Base-by-base conservation (phyloP, 2,329 filamentous ascomycete species). In the Sodiomyces alkalinus region DNA sequence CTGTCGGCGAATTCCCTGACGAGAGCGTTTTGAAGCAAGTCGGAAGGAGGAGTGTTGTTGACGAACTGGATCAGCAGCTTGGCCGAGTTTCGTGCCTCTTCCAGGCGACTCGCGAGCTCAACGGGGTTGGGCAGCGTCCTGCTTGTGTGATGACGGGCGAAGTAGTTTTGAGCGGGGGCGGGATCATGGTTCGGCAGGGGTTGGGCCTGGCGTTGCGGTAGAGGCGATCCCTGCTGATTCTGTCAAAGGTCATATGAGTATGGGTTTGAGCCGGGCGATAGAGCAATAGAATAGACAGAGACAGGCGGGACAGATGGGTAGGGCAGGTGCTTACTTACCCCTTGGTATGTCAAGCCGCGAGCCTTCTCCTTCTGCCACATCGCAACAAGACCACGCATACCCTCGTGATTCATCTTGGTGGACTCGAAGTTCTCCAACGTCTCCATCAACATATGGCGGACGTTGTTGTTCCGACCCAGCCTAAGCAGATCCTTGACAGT, bases 321-420 rank as follows among this genome's bases (percentile, higher is more conserved):
- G n/a, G n/a, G n/a, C n/a, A n/a, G n/a, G n/a, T n/a, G n/a, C n/a
- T n/a, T n/a, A n/a, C 62, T 43, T 54, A 69, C 61, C 19, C 62
- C 64, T 30, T 57, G 53, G 28, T 62, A n/a, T n/a, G n/a, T 66
- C 31, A 61, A 56, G 4, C 62, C 61, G 48, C 70, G 74, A 29
- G 71, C 69, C 59, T 90, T 87, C 53, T 93, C 82, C 51, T 80
- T 85, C 48, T 59, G 73, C 85, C 86, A 96, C 83, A 94, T 92
- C 31, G 75, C 65, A 17, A 83, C 63, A 21, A 94, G 45, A n/a
- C 60, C 53, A 17, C 58, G 59, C 25, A 94, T 54, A 20, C 81
- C 79, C 42, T 81, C 72, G 49, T 96, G 85, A 39, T 74, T 64
- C 19, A 59, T 55, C 48, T 83, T 83, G 32, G 74, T 73, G 32